These are phyloP conservation scores for Nakazawaea holstii DNA, from an alignment of 805 yeast species.

Conservation along the genomic window DNA sequence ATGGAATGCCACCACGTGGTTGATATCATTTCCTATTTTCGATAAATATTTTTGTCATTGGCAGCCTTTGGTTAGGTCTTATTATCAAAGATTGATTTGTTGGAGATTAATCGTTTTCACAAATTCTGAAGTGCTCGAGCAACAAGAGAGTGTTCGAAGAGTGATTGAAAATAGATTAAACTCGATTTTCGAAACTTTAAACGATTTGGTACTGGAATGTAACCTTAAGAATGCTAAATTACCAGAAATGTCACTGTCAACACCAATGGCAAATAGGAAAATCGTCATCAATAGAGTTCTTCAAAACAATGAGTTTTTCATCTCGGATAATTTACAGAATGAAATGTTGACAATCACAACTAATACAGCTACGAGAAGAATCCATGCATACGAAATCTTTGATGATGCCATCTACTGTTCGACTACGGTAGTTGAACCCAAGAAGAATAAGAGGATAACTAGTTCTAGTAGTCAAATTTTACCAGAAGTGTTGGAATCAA, in stretches of 20 bases:
- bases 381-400: constrained; percentile 58
- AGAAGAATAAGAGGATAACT: background rate
- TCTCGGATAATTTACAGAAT: constrained; percentile 10
- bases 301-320: constrained; percentile 17
- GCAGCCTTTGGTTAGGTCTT: constrained; percentile 71
- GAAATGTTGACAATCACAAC: constrained; percentile 4
- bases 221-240: background rate
- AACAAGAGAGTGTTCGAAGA: constrained; percentile 6
- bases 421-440: constrained; percentile 1
- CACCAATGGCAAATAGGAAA: constrained; percentile 43
- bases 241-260: constrained; percentile 16
- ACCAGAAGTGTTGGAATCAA: background rate
- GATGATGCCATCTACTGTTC: constrained; percentile 57
- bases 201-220: constrained; percentile 3
- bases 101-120: constrained; percentile 52
- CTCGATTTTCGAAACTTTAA: constrained; percentile 20
- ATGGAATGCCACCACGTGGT: constrained; percentile 47
- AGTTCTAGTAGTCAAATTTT: background rate
- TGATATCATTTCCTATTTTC: constrained; percentile 49
- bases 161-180: constrained; percentile 27
- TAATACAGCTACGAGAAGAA: constrained; percentile 35
- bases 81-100: constrained; percentile 58
- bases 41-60: constrained; percentile 64
- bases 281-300: constrained; percentile 35
- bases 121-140: constrained; percentile 2